Base-by-base conservation (phyloP, 176 grass and related monocot species). In the Tillandsia leiboldiana region DNA sequence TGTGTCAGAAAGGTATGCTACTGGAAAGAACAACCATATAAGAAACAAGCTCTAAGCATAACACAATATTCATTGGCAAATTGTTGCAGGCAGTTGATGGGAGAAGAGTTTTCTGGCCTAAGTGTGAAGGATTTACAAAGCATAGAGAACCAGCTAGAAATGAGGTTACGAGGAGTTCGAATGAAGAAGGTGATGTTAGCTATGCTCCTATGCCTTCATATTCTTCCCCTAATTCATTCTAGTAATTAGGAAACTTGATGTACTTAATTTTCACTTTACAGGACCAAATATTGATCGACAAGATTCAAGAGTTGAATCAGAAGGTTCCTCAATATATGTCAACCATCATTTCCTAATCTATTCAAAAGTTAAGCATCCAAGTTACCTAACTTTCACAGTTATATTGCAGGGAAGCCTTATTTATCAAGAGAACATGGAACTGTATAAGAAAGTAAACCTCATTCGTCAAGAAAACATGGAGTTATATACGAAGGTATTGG, bases 21-120 rank as follows among this genome's bases (percentile, higher is more conserved):
- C 33, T 6, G 6, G 33, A 42, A 42, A 42, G 33, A 42, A 33
- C 3, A 33, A 42, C 33, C 33, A 42, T 42, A 42, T 6, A 42
- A 6, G 33, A 42, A 42, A 42, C 33, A 42, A 42, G 33, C 33
- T 42, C 33, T 42, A 42, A 42, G 73, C 17, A 73, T 70, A 63
- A 22, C 9, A 64, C 22, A 14, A 67, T 63, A 26, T 20, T 64
- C 57, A 29, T 65, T 28, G 54, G 47, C 17, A 11, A 51, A 10
- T 65, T 10, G 66, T 48, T 67, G 66, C 81, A 88, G 86, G 49
- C 70, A 78, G 62, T 70, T 84, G 51, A 74, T 84, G 78, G 86
- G 86, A 10, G 74, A 88, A 72, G 81, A 88, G 53, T 61, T 81
- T 75, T 88, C 81, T 78, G 86, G 78, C n/a, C 22, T 84, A 12